phyloP scores from a whole-genome alignment of 768 basidiomycete species.

The Suillus variegatus region DNA sequence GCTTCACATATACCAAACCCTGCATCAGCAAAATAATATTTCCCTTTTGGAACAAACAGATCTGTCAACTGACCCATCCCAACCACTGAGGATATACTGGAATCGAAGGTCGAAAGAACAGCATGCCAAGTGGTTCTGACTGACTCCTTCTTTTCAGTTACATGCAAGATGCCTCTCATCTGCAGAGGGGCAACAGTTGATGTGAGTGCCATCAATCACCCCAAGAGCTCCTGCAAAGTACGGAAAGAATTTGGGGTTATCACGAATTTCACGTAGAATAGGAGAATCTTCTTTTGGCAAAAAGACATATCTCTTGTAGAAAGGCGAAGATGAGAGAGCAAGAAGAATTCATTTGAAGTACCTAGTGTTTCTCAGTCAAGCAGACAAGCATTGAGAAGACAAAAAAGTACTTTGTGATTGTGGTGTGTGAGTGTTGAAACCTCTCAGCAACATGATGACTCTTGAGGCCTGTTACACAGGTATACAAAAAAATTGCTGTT shows the following conservation, averaged over 20 bases:
- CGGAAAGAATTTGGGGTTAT: conserved; percentile 33
- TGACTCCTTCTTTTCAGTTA: conserved; percentile 26
- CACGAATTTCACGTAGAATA: conserved; percentile 22
- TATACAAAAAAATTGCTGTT: conserved; percentile 38
- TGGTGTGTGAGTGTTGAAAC: conserved; percentile 20
- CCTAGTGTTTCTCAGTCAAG: conserved; percentile 14
- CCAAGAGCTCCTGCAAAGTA: conserved; percentile 33
- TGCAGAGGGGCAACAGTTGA: conserved; percentile 21
- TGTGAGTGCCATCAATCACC: conserved; percentile 37
- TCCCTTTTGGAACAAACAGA: conserved; percentile 11
- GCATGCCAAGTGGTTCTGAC: conserved; percentile 25
- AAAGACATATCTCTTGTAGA: conserved; percentile 27
- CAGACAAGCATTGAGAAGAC: too few species aligned
- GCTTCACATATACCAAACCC: conserved; percentile 23
- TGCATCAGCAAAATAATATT: conserved; percentile 18
- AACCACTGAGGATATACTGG: conserved; percentile 16
- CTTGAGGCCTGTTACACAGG: conserved; percentile 10
- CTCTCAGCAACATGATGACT: conserved; percentile 12
- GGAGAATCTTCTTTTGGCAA: conserved; percentile 19
- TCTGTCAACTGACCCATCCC: conserved; percentile 17
- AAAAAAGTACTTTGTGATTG: conserved; percentile 3
- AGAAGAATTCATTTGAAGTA: conserved; percentile 28
- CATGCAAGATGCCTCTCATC: conserved; percentile 15
- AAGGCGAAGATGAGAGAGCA: conserved; percentile 12
- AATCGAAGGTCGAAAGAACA: conserved; percentile 18